Evolutionary conservation across 495 filamentous ascomycete species (phyloP).

Genomic region (Lophium mytilinum): DNA sequence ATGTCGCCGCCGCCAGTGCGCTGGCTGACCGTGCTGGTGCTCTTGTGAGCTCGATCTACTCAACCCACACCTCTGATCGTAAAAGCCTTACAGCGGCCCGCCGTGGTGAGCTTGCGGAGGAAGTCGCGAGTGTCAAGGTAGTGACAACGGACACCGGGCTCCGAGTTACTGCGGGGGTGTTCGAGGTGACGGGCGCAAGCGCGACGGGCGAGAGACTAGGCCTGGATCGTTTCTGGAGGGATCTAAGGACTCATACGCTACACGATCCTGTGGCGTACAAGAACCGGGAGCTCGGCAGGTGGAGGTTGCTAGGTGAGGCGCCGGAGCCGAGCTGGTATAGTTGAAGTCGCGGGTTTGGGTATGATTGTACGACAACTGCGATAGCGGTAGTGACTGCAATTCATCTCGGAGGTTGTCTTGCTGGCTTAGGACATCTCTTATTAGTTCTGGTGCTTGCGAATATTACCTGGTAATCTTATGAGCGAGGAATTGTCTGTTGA

Average conservation of each 20-base stretch:
- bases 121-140: constrained; percentile 52
- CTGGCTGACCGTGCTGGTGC: constrained; percentile 47
- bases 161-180: constrained; percentile 47
- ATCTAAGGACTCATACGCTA: constrained; percentile 51
- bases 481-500: no score
- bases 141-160: constrained; percentile 51
- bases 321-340: constrained; percentile 56
- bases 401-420: no score
- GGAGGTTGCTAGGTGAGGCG: constrained; percentile 42
- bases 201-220: constrained; percentile 47
- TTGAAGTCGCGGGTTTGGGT: constrained; percentile 12
- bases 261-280: constrained; percentile 59
- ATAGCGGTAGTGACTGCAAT: no score
- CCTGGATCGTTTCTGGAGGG: constrained; percentile 54
- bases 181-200: constrained; percentile 50
- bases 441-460: no score
- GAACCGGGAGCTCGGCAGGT: constrained; percentile 50
- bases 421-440: no score
- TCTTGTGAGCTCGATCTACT: constrained; percentile 39
- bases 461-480: no score
- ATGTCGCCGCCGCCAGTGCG: constrained; percentile 48
- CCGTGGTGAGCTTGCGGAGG: constrained; percentile 51
- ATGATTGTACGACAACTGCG: no score
- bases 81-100: constrained; percentile 36
- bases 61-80: constrained; percentile 23